Conservation (phyloP, 2,329 filamentous ascomycete genomes). For the Rasamsonia emersonii region DNA sequence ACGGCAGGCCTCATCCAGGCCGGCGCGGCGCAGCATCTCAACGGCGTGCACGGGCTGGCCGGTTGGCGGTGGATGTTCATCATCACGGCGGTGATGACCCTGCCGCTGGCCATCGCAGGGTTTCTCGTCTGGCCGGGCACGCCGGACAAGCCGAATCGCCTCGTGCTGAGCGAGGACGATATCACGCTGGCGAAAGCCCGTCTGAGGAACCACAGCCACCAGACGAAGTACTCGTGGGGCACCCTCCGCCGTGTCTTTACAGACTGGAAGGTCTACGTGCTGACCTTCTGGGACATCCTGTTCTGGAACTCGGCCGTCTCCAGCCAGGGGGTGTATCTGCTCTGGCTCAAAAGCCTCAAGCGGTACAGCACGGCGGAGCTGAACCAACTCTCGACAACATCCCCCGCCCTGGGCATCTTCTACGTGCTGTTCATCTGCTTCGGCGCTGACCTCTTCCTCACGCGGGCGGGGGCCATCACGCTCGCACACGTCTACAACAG, state of each 20-base stretch:
- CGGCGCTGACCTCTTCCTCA: conserved; percentile 45
- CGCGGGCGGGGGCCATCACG: conserved; percentile 49
- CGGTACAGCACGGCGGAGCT: conserved; percentile 16
- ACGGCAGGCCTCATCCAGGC: conserved; percentile 45
- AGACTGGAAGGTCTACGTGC: conserved; percentile 43
- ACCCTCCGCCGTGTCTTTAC: conserved; percentile 26
- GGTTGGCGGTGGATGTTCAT: conserved; percentile 53
- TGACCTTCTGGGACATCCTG: conserved; percentile 45
- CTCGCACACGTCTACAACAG: conserved; percentile 44
- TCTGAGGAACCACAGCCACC: conserved; percentile 38
- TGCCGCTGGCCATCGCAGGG: conserved; percentile 45
- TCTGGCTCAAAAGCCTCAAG: conserved; percentile 48
- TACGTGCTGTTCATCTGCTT: conserved; percentile 49
- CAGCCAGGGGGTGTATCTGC: conserved; percentile 42
- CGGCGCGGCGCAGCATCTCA: conserved; percentile 31
- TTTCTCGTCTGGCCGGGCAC: conserved; percentile 46
- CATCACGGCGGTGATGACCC: conserved; percentile 46
- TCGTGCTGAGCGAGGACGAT: conserved; percentile 41
- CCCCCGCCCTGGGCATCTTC: conserved; percentile 49
- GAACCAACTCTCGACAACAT: conserved; percentile 40
- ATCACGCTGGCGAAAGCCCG: conserved; percentile 38
- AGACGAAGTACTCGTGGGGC: conserved; percentile 22
- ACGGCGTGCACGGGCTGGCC: conserved; percentile 38
- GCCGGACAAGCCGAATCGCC: conserved; percentile 41
- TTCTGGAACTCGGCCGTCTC: conserved; percentile 51